Evolutionary conservation across 2,329 filamentous ascomycete genomes (phyloP).

Genomic region (Penicillium sp.): DNA sequence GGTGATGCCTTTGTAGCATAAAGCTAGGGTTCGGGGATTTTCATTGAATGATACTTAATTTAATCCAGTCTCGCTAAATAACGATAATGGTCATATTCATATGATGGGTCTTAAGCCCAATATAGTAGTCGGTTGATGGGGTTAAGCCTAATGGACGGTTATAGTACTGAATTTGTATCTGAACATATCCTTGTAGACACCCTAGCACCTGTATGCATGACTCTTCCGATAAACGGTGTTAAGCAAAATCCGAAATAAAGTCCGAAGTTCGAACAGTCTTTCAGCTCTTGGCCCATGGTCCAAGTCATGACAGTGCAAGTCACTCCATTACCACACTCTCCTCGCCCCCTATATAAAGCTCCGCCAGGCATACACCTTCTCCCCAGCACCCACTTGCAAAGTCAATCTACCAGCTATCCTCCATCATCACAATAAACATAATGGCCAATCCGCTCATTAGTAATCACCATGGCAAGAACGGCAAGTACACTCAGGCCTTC

Average conservation of each 20-base stretch:
- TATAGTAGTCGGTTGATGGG: neutral
- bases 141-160: neutral
- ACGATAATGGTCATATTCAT: too few relatives aligned
- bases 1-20: too few relatives aligned
- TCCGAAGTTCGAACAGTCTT: neutral
- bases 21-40: too few relatives aligned
- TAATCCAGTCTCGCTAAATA: neutral
- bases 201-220: too few relatives aligned
- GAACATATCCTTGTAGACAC: neutral
- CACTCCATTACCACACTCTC: neutral
- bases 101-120: too few relatives aligned
- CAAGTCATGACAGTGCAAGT: neutral
- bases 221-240: neutral
- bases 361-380: neutral
- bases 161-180: neutral
- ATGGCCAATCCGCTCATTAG: neutral
- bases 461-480: neutral
- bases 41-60: too few relatives aligned
- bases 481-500: neutral
- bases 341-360: neutral
- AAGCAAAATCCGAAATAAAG: neutral
- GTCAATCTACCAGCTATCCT: neutral
- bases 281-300: neutral
- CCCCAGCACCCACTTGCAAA: neutral
- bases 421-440: neutral